Base-by-base conservation (phyloP, 2,329 filamentous ascomycete species). In the Seiridium cupressi region DNA sequence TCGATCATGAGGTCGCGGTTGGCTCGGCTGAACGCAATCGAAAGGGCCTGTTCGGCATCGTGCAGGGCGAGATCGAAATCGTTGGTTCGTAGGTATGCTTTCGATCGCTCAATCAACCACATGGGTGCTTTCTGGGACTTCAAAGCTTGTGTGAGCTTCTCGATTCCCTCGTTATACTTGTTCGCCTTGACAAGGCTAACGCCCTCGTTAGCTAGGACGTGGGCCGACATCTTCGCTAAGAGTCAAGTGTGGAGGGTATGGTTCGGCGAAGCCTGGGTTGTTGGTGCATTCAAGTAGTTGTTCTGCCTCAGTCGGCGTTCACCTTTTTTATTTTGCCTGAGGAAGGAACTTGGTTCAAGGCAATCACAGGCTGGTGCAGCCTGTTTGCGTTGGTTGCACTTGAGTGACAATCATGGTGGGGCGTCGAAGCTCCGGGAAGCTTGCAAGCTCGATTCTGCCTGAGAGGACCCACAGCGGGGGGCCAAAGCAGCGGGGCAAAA, bases 101-200 rank as follows among this genome's bases (percentile, higher is more conserved):
- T 92, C 4, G 92, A 90, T 26, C 94, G 91, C 65, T 90, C 87
- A 63, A 95, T 85, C 63, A 94, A 89, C 85, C 95, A 97, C 54
- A 84, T 77, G 1, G 92, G 90, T 3, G 91, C 92, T 44, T 79
- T 79, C 0, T 89, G 87, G 10, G 81, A 81, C 62, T 85, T 77
- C 40, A 96, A 79, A 5, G 91, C 92, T 44, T 79, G 74, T 6
- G 89, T 89, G 64, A 90, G 89, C 67, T 88, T 83, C 42, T 79
- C 73, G 66, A 97, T 84, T 49, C 91, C 93, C 51, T 82, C 79
- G 4, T 82, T 77, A 74, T 86, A 94, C 62, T 93, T 82, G 55
- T 82, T 83, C 7, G 76, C 78, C 35, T 84, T 77, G 60, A 92
- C 81, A 59, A 92, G 83, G 44, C 81, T 80, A 55, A 96, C 78